Evolutionary conservation across 768 basidiomycete species (phyloP), one percentile per base, ranked within the genome.

Genomic region (Trametes coccinea): DNA sequence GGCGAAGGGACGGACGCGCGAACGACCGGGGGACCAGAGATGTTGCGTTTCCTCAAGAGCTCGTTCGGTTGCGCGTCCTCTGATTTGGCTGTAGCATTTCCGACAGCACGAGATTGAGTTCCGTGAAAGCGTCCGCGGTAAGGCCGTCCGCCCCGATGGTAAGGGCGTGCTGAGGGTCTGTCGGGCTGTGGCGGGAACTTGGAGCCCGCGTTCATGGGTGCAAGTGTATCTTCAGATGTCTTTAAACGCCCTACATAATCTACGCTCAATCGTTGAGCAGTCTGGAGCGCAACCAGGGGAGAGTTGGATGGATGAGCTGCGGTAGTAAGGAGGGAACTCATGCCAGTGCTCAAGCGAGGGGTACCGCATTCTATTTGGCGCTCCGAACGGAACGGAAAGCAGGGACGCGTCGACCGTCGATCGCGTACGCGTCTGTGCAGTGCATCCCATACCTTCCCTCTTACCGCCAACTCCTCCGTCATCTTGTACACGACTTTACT

Each of bases 21-120:
- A 27, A 59, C 37, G 0, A 59, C 27, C 9, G 57, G 57, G 11
- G 57, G 57, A 1, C 41, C 57, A 2, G 49, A 22, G 1, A 45
- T 17, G n/a, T 52, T 59, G 16, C 57, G 57, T 14, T 51, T 59
- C 41, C n/a, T 59, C 13, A 59, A 16, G 1, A 51, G 49, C 14
- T 59, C 57, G 9, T 59, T 59, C 1, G 57, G 57, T 10, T 59
- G 57, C 2, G 49, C 57, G 17, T 59, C 57, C 33, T 59, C 57
- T 3, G n/a, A 22, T 29, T 59, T 59, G 16, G n/a, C 40, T 13
- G 33, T 6, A 7, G 7, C 33, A 22, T 22, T 22, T 13, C 50
- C 34, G n/a, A 6, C 33, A 6, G 41, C 41, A 4, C 45, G 54
- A 22, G 45, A n/a, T 17, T 39, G 56, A 48, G 22, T 22, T 22